Conservation (phyloP, 1,139 yeast species). For the Candida glucosophila region DNA sequence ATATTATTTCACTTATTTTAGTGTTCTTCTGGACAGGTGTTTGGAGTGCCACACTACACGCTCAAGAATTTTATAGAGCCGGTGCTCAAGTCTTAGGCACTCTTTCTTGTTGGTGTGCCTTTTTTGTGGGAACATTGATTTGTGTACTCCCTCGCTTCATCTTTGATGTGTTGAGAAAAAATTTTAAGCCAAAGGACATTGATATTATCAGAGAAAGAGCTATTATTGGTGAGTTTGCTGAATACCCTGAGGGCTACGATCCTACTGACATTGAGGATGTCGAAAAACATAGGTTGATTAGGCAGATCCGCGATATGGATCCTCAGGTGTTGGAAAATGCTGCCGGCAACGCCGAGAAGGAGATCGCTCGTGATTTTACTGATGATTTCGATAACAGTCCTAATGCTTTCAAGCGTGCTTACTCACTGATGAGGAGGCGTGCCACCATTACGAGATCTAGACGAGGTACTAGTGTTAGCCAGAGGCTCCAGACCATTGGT, state of each 20-base stretch:
- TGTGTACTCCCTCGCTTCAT: constrained; percentile 48
- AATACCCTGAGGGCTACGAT: constrained; percentile 47
- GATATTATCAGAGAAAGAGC: constrained; percentile 48
- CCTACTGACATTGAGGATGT: constrained; percentile 47
- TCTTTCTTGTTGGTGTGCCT: constrained; percentile 42
- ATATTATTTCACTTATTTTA: constrained; percentile 40
- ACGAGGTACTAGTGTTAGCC: constrained; percentile 13
- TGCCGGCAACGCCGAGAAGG: constrained; percentile 8
- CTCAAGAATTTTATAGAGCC: constrained; percentile 44
- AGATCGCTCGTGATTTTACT: too few species aligned
- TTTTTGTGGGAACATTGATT: constrained; percentile 36
- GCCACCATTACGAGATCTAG: constrained; percentile 17
- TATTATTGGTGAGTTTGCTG: constrained; percentile 36
- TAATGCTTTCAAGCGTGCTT: constrained; percentile 23
- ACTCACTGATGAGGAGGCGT: constrained; percentile 26
- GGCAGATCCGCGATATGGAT: constrained; percentile 26
- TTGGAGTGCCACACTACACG: constrained; percentile 39
- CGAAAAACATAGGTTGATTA: constrained; percentile 32
- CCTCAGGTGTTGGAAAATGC: constrained; percentile 28
- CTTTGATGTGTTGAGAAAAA: constrained; percentile 36
- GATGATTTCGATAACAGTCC: too few species aligned
- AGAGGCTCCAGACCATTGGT: constrained; percentile 25
- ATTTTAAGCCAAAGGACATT: constrained; percentile 44
- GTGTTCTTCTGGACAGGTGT: constrained; percentile 59
- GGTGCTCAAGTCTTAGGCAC: constrained; percentile 49